Conservation (phyloP, 1,139 yeast species). For the Magnusiomyces tetraspermus region DNA sequence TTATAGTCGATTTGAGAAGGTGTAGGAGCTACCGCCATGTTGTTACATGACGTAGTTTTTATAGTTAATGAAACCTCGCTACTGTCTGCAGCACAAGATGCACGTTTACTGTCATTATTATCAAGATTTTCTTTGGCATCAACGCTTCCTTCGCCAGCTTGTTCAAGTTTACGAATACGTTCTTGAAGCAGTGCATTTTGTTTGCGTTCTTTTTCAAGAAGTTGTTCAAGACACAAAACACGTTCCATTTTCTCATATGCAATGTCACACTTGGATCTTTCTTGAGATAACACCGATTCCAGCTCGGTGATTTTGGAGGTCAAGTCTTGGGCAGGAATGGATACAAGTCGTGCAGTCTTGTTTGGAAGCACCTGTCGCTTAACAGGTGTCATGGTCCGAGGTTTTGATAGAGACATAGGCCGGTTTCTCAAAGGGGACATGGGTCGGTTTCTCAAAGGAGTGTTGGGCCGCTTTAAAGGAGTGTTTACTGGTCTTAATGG, state of each 20-base stretch:
- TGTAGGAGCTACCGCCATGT: neutral
- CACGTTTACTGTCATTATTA: no score
- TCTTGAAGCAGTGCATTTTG: constrained; percentile 20
- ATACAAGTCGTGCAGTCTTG: neutral
- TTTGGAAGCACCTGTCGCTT: neutral
- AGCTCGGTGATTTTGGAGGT: constrained; percentile 26
- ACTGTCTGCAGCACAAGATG: no score
- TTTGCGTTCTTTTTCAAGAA: constrained; percentile 19
- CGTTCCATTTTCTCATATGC: constrained; percentile 21
- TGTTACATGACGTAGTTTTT: neutral
- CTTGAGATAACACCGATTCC: constrained; percentile 26
- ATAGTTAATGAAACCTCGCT: neutral
- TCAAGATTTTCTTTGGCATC: no score
- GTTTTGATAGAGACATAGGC: neutral
- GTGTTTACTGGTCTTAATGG: neutral
- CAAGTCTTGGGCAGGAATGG: constrained; percentile 23
- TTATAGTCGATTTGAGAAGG: neutral
- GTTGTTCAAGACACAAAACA: constrained; percentile 21
- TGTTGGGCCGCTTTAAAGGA: neutral
- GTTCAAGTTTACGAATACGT: constrained; percentile 10
- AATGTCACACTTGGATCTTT: constrained; percentile 23
- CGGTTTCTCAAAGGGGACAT: neutral
- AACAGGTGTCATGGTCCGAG: neutral
- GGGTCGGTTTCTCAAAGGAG: neutral
- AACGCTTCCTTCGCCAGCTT: neutral